Evolutionary conservation across 169 alveolate genomes (phyloP), one percentile per base, ranked within the genome.

Genomic region (Eimeria tenella): DNA sequence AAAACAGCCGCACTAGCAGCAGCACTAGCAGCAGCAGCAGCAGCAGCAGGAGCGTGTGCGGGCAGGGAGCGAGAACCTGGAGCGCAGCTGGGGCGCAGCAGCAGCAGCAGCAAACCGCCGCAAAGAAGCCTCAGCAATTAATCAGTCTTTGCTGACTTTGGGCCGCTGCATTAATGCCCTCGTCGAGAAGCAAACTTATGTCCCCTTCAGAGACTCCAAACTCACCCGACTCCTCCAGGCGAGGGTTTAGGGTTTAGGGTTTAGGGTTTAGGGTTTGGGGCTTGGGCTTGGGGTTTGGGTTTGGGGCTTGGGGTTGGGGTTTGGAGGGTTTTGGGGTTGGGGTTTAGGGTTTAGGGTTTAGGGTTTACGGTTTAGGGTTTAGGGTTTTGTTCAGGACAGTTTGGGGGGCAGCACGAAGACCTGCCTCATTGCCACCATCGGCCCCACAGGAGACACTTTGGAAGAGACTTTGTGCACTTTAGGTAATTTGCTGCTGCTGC

Each of bases 151-250:
- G 31, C 94, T 97, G 50, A 96, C 98, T 13, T 75, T 98, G n/a
- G 98, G 98, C 63, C 97, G 98, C 79, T 98, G 97, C 23, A 98
- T 98, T 31, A 95, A 97, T 93, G 98, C 98, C 42, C 96, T 97
- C 13, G 97, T 96, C 8, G 99, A 98, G 25, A 83, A 97, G 83
- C 92, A 98, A 7, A 23, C 83, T 42, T 86, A 97, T 96, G 95
- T 98, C 60, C 99, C 99, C 0, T 98, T 98, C 95, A 91, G 99
- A 65, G 99, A 98, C 95, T 97, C 99, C n/a, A 98, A 98, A 95
- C 97, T 98, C 73, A 98, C 99, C 10, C 89, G 98, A 60, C 95
- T 98, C 74, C 94, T 98, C 56, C 96, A 97, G 90, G 97, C 42
- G 42, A 31, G 42, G 42, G 42, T 31, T 62, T 55, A n/a, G 56